Percentiles rank a stretch among this genome's conserved stretches.
phyloP scores from a whole-genome alignment of 1,139 yeast species.

The Taphrina pruni region DNA sequence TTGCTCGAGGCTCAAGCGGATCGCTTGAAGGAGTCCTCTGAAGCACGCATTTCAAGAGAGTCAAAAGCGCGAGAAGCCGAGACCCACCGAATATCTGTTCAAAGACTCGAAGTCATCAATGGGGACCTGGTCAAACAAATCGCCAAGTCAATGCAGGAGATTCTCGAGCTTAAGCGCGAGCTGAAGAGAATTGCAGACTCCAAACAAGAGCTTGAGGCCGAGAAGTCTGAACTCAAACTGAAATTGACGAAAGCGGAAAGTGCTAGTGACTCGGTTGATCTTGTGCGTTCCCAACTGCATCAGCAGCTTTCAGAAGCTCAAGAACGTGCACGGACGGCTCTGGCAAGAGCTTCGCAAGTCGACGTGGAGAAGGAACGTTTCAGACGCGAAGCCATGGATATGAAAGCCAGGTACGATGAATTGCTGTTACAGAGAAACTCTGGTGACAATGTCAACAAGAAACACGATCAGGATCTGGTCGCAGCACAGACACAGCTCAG shows the following conservation, averaged over 20 bases:
- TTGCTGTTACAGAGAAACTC: slow-evolving; percentile 21
- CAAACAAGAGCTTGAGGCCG: slow-evolving; percentile 22
- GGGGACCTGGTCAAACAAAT: slow-evolving; percentile 38
- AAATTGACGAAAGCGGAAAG: slow-evolving; percentile 29
- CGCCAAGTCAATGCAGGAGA: slow-evolving; percentile 37
- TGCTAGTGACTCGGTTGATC: slow-evolving; percentile 30
- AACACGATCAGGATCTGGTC: slow-evolving; percentile 18
- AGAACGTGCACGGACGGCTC: slow-evolving; percentile 21
- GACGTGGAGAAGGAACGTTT: slow-evolving; percentile 39
- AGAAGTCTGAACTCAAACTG: slow-evolving; percentile 23
- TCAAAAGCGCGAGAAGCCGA: slow-evolving; percentile 24
- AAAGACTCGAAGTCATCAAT: slow-evolving; percentile 35
- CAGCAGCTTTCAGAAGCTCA: slow-evolving; percentile 37
- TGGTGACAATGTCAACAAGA: slow-evolving; percentile 12
- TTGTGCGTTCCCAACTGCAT: slow-evolving; percentile 26
- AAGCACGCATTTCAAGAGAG: slow-evolving; percentile 9
- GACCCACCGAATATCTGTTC: slow-evolving; percentile 29
- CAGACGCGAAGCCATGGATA: slow-evolving; percentile 34
- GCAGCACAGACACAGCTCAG: background rate
- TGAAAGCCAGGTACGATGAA: slow-evolving; percentile 32
- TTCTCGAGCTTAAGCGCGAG: slow-evolving; percentile 33
- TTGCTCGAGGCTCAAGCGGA: slow-evolving; percentile 6
- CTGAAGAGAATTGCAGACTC: slow-evolving; percentile 25
- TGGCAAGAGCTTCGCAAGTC: slow-evolving; percentile 30
- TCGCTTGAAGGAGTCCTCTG: slow-evolving; percentile 8